Conservation (phyloP, 2,329 filamentous ascomycete genomes). For the Paecilomyces fulvus region DNA sequence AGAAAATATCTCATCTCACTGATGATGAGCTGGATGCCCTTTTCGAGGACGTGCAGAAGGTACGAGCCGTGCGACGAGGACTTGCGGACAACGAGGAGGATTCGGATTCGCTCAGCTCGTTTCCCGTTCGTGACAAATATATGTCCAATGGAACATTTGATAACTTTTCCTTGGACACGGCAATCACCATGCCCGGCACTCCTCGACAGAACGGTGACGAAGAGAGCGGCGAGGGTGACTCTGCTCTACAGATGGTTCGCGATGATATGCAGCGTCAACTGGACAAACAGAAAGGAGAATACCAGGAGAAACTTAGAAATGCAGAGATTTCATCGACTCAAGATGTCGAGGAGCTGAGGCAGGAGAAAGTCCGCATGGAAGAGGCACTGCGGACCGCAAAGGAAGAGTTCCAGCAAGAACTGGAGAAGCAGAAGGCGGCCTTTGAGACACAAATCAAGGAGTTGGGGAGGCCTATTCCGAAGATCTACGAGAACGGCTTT, state of each 20-base stretch:
- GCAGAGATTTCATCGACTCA: constrained; percentile 62
- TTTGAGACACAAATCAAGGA: constrained; percentile 80
- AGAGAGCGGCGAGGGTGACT: constrained; percentile 46
- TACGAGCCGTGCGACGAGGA: constrained; percentile 73
- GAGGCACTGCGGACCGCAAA: constrained; percentile 69
- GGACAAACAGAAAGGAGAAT: constrained; percentile 77
- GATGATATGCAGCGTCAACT: constrained; percentile 79
- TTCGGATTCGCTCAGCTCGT: constrained; percentile 79
- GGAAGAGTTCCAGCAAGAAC: constrained; percentile 78
- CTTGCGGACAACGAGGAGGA: constrained; percentile 61
- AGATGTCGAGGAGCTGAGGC: constrained; percentile 74
- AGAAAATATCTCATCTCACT: constrained; percentile 79
- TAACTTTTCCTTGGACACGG: constrained; percentile 92
- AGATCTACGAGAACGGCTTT: constrained; percentile 37
- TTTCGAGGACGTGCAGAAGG: constrained; percentile 88
- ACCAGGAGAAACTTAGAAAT: constrained; percentile 64
- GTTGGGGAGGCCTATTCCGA: constrained; percentile 53
- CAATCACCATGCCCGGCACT: constrained; percentile 87
- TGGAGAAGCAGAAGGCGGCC: constrained; percentile 72
- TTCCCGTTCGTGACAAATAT: constrained; percentile 86
- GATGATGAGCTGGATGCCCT: constrained; percentile 91
- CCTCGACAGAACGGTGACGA: constrained; percentile 61
- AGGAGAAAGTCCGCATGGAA: constrained; percentile 79
- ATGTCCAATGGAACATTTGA: constrained; percentile 90
- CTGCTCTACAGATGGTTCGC: constrained; percentile 62